Percentiles rank a stretch among this genome's conserved stretches.
These are phyloP conservation scores for Nitzschia palea DNA, from an alignment of 108 stramenopile species.

Conservation along the genomic window DNA sequence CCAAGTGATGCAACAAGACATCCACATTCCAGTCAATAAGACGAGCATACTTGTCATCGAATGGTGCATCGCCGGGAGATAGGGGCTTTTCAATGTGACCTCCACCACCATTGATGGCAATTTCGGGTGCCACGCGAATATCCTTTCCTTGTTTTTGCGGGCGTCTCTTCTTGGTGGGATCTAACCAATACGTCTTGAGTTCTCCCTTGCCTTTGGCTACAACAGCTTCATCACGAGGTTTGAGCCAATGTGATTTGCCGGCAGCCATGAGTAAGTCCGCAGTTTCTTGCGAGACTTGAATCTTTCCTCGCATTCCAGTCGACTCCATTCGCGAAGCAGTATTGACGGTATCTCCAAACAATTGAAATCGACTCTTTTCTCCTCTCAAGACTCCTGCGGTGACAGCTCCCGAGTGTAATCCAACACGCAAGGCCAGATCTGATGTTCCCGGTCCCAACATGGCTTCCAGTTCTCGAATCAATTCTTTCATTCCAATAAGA, in stretches of 20 bases:
- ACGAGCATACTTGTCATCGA: conserved; percentile 32
- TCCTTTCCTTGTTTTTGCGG: conserved; percentile 2
- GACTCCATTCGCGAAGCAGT: conserved; percentile 54
- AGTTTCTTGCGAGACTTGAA: conserved; percentile 59
- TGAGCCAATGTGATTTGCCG: conserved; percentile 49
- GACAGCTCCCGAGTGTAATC: conserved; percentile 56
- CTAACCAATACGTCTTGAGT: conserved; percentile 61
- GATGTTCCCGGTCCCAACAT: conserved; percentile 33
- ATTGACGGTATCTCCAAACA: conserved; percentile 77
- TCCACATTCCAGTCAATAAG: conserved; percentile 42
- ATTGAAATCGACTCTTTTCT: conserved; percentile 55
- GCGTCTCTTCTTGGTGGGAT: conserved; percentile 28
- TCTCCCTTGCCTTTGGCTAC: conserved; percentile 64
- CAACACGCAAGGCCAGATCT: conserved; percentile 46
- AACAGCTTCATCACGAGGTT: conserved; percentile 38
- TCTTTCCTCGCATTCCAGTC: conserved; percentile 36
- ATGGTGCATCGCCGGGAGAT: background rate
- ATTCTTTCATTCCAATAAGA: conserved; percentile 35
- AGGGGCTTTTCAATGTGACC: background rate
- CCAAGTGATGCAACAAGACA: conserved; percentile 25
- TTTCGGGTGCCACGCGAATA: conserved; percentile 16
- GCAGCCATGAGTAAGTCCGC: conserved; percentile 41
- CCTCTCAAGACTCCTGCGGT: conserved; percentile 65
- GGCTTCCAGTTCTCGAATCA: conserved; percentile 24
- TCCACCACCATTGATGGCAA: conserved; percentile 2